Percentiles rank a stretch among this genome's conserved stretches.
Conservation (phyloP, 2,329 filamentous ascomycete species). For the Talaromyces islandicus region DNA sequence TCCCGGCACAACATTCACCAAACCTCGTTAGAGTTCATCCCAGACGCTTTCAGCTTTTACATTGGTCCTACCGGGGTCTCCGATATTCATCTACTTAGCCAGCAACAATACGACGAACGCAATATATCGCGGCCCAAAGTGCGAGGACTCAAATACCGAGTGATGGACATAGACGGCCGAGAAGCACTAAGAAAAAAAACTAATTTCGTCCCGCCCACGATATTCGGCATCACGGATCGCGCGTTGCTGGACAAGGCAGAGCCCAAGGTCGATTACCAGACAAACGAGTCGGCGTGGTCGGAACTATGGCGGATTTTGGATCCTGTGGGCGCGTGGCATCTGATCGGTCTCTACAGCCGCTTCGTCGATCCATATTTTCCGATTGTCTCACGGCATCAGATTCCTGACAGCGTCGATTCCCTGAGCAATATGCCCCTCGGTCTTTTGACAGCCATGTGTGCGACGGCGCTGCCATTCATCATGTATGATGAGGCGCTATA, state of each 20-base stretch:
- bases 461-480: constrained; percentile 1
- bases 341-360: constrained; percentile 1
- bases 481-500: constrained; percentile 2
- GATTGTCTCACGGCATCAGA: neutral
- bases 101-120: neutral
- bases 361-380: constrained; percentile 4
- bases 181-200: neutral
- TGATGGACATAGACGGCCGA: neutral
- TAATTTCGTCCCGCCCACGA: neutral
- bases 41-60: constrained; percentile 1
- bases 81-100: neutral
- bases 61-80: neutral
- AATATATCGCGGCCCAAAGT: neutral
- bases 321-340: constrained; percentile 1
- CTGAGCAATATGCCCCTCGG: constrained; percentile 1
- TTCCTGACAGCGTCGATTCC: neutral
- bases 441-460: constrained; percentile 1
- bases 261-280: constrained; percentile 1
- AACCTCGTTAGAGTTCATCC: neutral
- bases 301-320: constrained; percentile 1
- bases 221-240: constrained; percentile 2
- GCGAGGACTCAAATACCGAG: neutral
- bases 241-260: neutral
- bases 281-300: constrained; percentile 1
- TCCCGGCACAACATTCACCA: neutral